A percentile compares a stretch with the other conserved stretches of the same genome.
Evolutionary conservation across 495 filamentous ascomycete species (phyloP).

Genomic region (Baudoinia panamericana): DNA sequence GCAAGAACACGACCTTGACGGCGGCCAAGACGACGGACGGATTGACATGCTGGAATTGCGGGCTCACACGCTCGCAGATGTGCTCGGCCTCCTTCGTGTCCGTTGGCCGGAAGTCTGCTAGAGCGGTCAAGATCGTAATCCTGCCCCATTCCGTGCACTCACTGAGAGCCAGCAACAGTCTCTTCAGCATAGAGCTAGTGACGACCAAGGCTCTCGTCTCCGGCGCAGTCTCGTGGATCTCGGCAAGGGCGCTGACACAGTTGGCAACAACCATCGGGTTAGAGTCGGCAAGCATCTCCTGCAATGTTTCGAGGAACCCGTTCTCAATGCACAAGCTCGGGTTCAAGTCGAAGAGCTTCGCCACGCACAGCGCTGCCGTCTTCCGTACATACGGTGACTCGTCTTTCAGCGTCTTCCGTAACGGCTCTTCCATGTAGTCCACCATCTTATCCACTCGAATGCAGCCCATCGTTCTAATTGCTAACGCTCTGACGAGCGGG

Average conservation of each 20-base stretch:
- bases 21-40: conserved; percentile 91
- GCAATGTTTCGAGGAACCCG: conserved; percentile 87
- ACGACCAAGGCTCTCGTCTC: conserved; percentile 80
- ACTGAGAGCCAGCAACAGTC: conserved; percentile 90
- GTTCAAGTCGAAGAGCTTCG: conserved; percentile 94
- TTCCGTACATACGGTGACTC: conserved; percentile 98
- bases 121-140: conserved; percentile 79
- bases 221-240: conserved; percentile 81
- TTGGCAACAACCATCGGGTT: conserved; percentile 99
- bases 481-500: conserved; percentile 83
- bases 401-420: conserved; percentile 90
- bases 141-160: conserved; percentile 99
- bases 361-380: conserved; percentile 94
- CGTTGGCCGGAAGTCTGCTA: conserved; percentile 72
- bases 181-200: conserved; percentile 70
- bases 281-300: conserved; percentile 92
- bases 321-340: conserved; percentile 87
- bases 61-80: conserved; percentile 89
- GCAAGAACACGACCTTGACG: conserved; percentile 93
- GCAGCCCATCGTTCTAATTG: conserved; percentile 98
- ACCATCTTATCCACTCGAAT: conserved; percentile 99
- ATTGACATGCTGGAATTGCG: conserved; percentile 98
- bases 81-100: conserved; percentile 96
- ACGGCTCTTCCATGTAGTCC: conserved; percentile 98
- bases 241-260: conserved; percentile 79